A percentile compares a stretch with the other conserved stretches of the same genome.
Conservation (phyloP, 352 stramenopile species). For the Pythium periplocum region DNA sequence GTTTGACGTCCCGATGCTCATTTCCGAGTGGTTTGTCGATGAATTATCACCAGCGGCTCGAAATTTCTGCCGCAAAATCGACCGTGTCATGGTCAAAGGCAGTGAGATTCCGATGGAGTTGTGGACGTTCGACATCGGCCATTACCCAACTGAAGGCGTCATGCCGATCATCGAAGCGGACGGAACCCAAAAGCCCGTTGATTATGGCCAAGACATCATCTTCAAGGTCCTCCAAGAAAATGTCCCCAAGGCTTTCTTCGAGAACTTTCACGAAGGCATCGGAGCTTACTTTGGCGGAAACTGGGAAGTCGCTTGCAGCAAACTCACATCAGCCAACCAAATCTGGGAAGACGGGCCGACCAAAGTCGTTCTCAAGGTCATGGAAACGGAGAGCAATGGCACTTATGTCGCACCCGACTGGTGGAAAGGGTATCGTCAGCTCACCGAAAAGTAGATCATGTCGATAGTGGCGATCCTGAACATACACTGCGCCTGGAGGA, state of each 20-base stretch:
- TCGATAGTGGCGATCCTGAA: no score
- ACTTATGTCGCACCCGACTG: slow-evolving; percentile 74
- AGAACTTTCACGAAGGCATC: slow-evolving; percentile 90
- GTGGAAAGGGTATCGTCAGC: slow-evolving; percentile 90
- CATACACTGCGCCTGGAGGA: no score
- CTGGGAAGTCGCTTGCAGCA: slow-evolving; percentile 81
- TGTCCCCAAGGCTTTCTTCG: slow-evolving; percentile 85
- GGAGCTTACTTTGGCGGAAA: slow-evolving; percentile 91
- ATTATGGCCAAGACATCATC: slow-evolving; percentile 73
- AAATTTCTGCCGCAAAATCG: slow-evolving; percentile 90
- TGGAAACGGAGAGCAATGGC: slow-evolving; percentile 88
- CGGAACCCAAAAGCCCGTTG: slow-evolving; percentile 74
- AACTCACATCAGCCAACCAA: slow-evolving; percentile 87
- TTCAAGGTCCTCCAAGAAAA: slow-evolving; percentile 70
- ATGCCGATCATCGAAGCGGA: slow-evolving; percentile 41
- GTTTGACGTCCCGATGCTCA: slow-evolving; percentile 93
- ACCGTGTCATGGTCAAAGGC: slow-evolving; percentile 96
- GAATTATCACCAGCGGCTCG: slow-evolving; percentile 86
- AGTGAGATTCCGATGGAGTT: slow-evolving; percentile 93
- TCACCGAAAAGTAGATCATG: slow-evolving; percentile 87
- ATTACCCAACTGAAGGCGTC: slow-evolving; percentile 61
- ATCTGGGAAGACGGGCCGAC: slow-evolving; percentile 85
- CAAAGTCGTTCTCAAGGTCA: slow-evolving; percentile 89
- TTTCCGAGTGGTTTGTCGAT: slow-evolving; percentile 94
- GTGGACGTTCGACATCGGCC: slow-evolving; percentile 92